phyloP scores from a whole-genome alignment of 2,329 filamentous ascomycete species.

The Sarocladium kiliense region DNA sequence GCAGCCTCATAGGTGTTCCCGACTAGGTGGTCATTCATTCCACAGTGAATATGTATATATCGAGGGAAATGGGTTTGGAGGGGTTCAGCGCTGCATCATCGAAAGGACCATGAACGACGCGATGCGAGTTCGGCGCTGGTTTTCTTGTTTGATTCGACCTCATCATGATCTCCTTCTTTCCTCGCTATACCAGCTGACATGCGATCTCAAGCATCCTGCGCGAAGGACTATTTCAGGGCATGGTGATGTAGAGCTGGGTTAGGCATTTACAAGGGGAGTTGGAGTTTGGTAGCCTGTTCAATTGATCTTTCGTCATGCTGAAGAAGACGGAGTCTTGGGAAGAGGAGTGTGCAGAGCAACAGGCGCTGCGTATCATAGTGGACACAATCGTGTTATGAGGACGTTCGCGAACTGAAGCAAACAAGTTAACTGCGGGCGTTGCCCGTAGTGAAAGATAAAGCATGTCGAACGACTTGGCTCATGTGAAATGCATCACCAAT shows the following conservation, averaged over 20 bases:
- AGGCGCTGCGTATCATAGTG: no score
- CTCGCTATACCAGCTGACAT: no score
- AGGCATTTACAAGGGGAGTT: neutral
- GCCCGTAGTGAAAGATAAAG: no score
- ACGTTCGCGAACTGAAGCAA: no score
- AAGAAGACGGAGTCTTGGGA: constrained; percentile 12
- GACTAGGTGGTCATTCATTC: neutral
- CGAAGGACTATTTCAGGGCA: neutral
- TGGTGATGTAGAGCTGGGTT: neutral
- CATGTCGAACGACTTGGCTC: no score
- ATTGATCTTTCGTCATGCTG: neutral
- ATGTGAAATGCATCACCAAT: no score
- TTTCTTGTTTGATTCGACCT: neutral
- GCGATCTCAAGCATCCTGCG: neutral
- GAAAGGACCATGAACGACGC: neutral
- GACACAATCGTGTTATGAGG: no score
- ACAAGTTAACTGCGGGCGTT: no score
- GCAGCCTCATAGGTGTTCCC: neutral
- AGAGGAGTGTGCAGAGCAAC: no score
- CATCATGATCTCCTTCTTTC: neutral
- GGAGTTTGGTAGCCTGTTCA: neutral
- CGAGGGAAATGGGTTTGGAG: neutral
- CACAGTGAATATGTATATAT: neutral
- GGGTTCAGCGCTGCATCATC: neutral
- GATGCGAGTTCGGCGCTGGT: neutral